These are phyloP conservation scores for carrot (Daucus carota) DNA, from an alignment of 129 eudicot species.

Conservation along the genomic window DNA sequence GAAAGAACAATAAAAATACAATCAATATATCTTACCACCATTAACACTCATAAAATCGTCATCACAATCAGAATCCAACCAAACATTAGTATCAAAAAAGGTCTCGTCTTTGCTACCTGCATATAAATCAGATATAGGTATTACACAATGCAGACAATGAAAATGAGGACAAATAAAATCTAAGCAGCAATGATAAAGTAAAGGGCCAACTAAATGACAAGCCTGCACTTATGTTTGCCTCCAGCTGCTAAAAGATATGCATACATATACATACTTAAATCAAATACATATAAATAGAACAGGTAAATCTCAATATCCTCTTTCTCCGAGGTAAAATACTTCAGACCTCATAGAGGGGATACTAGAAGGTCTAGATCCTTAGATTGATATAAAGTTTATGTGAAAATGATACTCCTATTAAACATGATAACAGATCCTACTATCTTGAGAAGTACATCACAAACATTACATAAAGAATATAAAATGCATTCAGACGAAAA, in stretches of 20 bases:
- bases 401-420: background rate
- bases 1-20: background rate
- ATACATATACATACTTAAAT: background rate
- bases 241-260: background rate
- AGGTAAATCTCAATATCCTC: background rate
- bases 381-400: background rate
- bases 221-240: background rate
- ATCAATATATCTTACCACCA: slow-evolving; percentile 23
- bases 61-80: slow-evolving; percentile 35
- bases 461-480: background rate
- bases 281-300: background rate
- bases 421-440: background rate
- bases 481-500: background rate
- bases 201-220: background rate
- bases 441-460: background rate
- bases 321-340: background rate
- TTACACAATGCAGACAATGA: background rate
- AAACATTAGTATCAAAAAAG: slow-evolving; percentile 30
- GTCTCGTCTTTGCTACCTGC: slow-evolving; percentile 30
- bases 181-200: background rate
- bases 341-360: background rate
- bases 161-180: background rate
- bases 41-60: slow-evolving; percentile 37
- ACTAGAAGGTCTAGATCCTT: background rate
- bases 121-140: background rate